A percentile compares a stretch with the other conserved stretches of the same genome.
Evolutionary conservation across 2,329 filamentous ascomycete genomes (phyloP).

Genomic region (Cladorrhinum sp.): DNA sequence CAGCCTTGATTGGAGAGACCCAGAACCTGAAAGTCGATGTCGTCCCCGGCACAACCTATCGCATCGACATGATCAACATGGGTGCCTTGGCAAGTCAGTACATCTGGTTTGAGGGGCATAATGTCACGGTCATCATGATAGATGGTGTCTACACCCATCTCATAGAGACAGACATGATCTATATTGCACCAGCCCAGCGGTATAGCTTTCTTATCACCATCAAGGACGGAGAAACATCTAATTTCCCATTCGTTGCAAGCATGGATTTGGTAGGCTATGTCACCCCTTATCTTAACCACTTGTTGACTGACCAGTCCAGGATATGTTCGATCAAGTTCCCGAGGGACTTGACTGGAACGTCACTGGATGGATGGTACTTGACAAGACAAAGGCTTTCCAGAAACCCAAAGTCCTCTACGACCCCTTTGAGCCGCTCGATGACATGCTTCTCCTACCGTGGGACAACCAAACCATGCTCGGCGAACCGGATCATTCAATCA

Average conservation of each 20-base stretch:
- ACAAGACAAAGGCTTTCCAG: slow-evolving; percentile 44
- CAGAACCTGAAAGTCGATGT: slow-evolving; percentile 58
- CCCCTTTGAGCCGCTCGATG: slow-evolving; percentile 67
- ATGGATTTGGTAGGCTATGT: slow-evolving; percentile 60
- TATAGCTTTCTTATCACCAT: slow-evolving; percentile 62
- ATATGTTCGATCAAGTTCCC: slow-evolving; percentile 67
- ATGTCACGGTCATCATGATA: slow-evolving; percentile 67
- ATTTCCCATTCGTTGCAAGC: slow-evolving; percentile 65
- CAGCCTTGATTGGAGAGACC: slow-evolving; percentile 69
- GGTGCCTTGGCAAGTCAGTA: slow-evolving; percentile 68
- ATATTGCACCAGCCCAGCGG: slow-evolving; percentile 66
- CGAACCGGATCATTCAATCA: slow-evolving; percentile 60
- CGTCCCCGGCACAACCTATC: slow-evolving; percentile 66
- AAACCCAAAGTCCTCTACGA: slow-evolving; percentile 51
- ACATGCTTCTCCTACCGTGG: slow-evolving; percentile 66
- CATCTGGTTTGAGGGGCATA: slow-evolving; percentile 64
- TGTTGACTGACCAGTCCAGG: slow-evolving; percentile 35
- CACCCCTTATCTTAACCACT: neutral
- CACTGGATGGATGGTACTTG: slow-evolving; percentile 63
- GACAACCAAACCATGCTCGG: slow-evolving; percentile 61
- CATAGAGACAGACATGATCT: slow-evolving; percentile 59
- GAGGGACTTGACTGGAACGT: slow-evolving; percentile 64
- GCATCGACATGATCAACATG: slow-evolving; percentile 70
- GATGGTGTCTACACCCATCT: slow-evolving; percentile 68
- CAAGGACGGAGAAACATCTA: slow-evolving; percentile 57